Evolutionary conservation across 768 basidiomycete genomes (phyloP), one percentile per base, ranked within the genome.

Genomic region (Mycena haematopus): DNA sequence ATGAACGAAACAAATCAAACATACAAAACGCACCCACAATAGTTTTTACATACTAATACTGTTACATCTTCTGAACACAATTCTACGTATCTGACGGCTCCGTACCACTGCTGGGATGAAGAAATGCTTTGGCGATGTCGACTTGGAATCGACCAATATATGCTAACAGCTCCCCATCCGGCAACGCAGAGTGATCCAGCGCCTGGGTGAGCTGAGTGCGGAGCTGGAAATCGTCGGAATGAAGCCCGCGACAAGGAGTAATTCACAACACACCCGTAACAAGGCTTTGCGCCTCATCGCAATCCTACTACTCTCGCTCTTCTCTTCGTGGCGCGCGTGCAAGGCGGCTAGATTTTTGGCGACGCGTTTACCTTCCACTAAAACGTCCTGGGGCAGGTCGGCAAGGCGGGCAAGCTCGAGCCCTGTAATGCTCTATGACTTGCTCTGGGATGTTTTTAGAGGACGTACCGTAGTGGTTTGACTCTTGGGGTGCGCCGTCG

Each of bases 331-430:
- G 61, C 78, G 81, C 4, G 80, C 79, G 59, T 92, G 85, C 9
- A 88, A 74, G 22, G 83, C 83, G 4, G 81, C 75, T 11, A 97
- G 82, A 10, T 74, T 77, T 15, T 80, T 78, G 2, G 93, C 85
- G 0, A 92, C 85, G 58, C 84, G 78, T 61, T 76, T 82, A 6
- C 84, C 88, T 72, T 91, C 87, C 5, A 69, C 65, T 44, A 95
- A 72, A 14, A 96, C 86, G 50, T 91, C 84, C 0, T 73, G 65
- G 0, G 96, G 96, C 0, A 99, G 79, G 70, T 95, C 93, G 0
- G 94, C 95, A 6, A 96, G 82, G 50, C 86, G 85, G 14, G 96
- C 95, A 27, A 98, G 84, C 68, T 97, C 92, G 13, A 99, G 79
- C 3, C 96, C 96, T 96, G 65, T 24, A 36, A 31, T 27, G 9